Conservation (phyloP, 129 eudicot genomes). For the Mikania micrantha region DNA sequence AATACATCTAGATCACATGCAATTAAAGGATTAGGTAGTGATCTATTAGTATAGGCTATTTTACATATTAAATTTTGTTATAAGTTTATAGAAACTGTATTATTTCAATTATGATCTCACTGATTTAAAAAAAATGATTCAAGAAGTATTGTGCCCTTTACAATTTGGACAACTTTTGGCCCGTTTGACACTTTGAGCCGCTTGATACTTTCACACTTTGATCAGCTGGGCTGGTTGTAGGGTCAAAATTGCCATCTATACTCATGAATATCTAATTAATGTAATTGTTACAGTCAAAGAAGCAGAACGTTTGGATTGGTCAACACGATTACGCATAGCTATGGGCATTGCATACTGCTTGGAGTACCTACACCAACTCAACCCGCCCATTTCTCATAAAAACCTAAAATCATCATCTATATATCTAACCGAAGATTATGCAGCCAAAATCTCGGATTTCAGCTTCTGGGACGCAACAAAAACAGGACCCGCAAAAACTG, state of each 20-base stretch:
- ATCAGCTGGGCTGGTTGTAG: no score
- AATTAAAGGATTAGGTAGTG: slow-evolving; percentile 21
- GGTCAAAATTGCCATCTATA: neutral
- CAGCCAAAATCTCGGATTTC: slow-evolving; percentile 81
- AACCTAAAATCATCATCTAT: slow-evolving; percentile 61
- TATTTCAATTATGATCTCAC: neutral
- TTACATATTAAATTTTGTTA: neutral
- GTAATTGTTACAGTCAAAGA: slow-evolving; percentile 50
- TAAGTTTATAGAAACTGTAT: neutral
- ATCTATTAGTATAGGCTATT: neutral
- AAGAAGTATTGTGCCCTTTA: neutral
- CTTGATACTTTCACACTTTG: no score
- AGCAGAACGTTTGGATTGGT: slow-evolving; percentile 82
- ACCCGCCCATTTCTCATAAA: slow-evolving; percentile 51
- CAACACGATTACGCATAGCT: slow-evolving; percentile 53
- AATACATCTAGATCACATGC: slow-evolving; percentile 13
- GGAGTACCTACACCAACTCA: slow-evolving; percentile 71
- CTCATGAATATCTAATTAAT: slow-evolving; percentile 1
- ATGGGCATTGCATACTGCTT: slow-evolving; percentile 87
- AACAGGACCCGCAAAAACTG: slow-evolving; percentile 38
- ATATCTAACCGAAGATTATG: slow-evolving; percentile 76
- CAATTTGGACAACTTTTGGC: neutral
- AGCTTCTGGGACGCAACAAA: slow-evolving; percentile 53
- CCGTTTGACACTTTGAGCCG: neutral
- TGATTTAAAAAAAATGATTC: neutral